Base-by-base conservation (phyloP, 75 land plant species). In the Cupressus sempervirens region DNA sequence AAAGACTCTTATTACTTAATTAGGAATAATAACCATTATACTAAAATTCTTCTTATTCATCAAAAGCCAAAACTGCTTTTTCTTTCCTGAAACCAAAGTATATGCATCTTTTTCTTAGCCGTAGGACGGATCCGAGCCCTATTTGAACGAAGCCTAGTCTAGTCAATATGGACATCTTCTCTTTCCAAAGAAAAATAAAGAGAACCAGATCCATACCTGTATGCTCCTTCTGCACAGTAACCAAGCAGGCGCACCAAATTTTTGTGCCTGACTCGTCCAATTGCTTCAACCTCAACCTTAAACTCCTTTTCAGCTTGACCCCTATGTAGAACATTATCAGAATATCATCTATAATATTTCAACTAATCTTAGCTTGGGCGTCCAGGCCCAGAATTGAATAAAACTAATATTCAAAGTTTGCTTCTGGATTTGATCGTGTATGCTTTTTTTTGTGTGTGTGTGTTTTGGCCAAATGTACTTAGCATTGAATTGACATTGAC, bases 291-390 rank as follows among this genome's bases (percentile, higher is more conserved):
- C 84, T 95, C 97, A 83, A 92, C 95, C 58, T 89, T 91, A 79
- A 95, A 95, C 88, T 95, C 97, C 85, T 87, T 91, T 87, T 95
- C 94, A 36, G 95, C 97, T 87, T 95, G 97, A 84, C 97, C 97
- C 85, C 97, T 94, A 86, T 65, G 70, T 80, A 72, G 81, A 54
- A 67, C 30, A 86, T 74, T 32, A 88, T 52, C 53, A 38, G 46
- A 26, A 35, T 4, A 83, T 48, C 62, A 38, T 32, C 18, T 32
- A 32, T 84, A 77, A 46, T 87, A 83, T 76, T 74, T 53, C 45
- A 89, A 68, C 62, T 87, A 2, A 86, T 26, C 81, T 65, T 43
- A 0, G 32, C 11, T 52, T 86, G 83, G 67, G 80, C 85, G 32
- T 86, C 90, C n/a, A 83, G 84, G 65, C 87, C 89, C 2, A 84